Conservation (phyloP, 2,329 filamentous ascomycete species). For the Penicillium nordicum region DNA sequence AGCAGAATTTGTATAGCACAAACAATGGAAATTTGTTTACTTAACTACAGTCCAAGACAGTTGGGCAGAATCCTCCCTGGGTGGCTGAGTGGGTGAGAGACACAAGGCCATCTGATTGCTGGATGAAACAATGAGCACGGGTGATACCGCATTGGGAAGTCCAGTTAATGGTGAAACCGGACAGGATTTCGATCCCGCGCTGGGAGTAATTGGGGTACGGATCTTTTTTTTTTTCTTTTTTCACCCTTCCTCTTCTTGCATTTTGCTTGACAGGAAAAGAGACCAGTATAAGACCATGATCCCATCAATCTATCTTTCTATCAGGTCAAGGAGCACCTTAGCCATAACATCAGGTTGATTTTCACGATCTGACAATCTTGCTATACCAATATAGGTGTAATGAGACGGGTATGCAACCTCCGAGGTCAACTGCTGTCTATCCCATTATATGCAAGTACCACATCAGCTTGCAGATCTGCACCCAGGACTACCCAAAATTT, state of each 20-base stretch:
- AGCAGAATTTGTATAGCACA: background rate
- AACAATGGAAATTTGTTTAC: background rate
- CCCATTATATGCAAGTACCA: background rate
- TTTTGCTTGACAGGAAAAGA: background rate
- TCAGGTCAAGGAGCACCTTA: background rate
- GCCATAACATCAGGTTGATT: too few species aligned
- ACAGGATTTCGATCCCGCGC: background rate
- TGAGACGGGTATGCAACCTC: background rate
- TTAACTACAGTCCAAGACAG: background rate
- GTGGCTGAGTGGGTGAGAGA: slow-evolving; percentile 3
- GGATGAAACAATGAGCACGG: background rate
- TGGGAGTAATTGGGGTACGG: background rate
- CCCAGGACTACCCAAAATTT: background rate
- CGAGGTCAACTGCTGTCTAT: background rate
- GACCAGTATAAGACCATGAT: too few species aligned
- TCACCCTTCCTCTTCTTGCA: background rate
- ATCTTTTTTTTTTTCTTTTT: background rate
- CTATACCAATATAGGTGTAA: background rate
- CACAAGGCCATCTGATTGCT: background rate
- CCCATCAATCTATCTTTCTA: background rate
- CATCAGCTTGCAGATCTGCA: background rate
- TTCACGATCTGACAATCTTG: background rate
- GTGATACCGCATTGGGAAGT: background rate
- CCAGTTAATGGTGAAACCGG: background rate
- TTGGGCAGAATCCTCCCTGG: background rate